These are phyloP conservation scores for Austroboletus novae-zelandiae DNA, from an alignment of 1,284 basidiomycete genomes.

Conservation along the genomic window DNA sequence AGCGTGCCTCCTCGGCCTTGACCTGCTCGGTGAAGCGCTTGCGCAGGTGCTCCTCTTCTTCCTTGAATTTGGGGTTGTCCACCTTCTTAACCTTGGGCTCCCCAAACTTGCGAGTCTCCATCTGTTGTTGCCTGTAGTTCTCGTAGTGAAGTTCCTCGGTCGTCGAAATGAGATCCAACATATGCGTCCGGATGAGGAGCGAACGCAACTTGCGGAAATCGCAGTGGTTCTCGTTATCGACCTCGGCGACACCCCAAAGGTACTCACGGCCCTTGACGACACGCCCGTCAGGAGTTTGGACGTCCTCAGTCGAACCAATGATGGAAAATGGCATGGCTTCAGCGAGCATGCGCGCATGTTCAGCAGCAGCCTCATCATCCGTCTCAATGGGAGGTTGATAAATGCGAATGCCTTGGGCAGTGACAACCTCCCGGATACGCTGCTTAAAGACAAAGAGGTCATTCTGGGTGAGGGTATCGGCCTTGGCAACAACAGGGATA, in stretches of 20 bases:
- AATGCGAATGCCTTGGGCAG: slow-evolving; percentile 90
- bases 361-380: slow-evolving; percentile 87
- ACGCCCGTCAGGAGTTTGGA: slow-evolving; percentile 88
- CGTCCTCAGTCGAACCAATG: slow-evolving; percentile 96
- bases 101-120: slow-evolving; percentile 99
- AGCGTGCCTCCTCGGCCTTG: slow-evolving; percentile 96
- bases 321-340: slow-evolving; percentile 98
- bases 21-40: slow-evolving; percentile 99
- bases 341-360: slow-evolving; percentile 84
- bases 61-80: slow-evolving; percentile 99
- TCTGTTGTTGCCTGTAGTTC: slow-evolving; percentile 96
- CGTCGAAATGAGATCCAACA: slow-evolving; percentile 96
- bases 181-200: slow-evolving; percentile 95
- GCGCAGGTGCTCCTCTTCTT: slow-evolving; percentile 94
- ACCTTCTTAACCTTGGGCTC: slow-evolving; percentile 99
- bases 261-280: slow-evolving; percentile 97
- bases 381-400: slow-evolving; percentile 92
- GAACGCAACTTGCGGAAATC: slow-evolving; percentile 99
- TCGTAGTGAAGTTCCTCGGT: slow-evolving; percentile 98
- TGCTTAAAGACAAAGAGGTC: slow-evolving; percentile 94
- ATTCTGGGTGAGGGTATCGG: slow-evolving; percentile 92
- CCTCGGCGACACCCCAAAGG: slow-evolving; percentile 99
- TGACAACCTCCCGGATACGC: slow-evolving; percentile 88
- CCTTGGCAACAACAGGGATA: slow-evolving; percentile 95
- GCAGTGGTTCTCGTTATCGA: slow-evolving; percentile 99